Base-by-base conservation (phyloP, 1,284 basidiomycete genomes). In the Neonothopanus nambi region DNA sequence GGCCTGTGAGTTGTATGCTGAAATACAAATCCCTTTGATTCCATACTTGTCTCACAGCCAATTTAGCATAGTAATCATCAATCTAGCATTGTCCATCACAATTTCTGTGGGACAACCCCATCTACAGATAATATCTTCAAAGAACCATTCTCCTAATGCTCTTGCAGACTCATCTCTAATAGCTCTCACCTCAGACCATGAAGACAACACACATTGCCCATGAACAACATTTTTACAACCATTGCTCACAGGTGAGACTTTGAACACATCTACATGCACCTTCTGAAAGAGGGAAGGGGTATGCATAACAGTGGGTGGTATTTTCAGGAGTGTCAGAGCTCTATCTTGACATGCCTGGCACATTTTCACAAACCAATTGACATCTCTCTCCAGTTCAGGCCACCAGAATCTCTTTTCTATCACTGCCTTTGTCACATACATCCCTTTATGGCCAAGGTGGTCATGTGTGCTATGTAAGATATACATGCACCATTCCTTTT, bases 201-300 rank as follows among this genome's bases (percentile, higher is more conserved):
- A 28, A 9, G 44, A 46, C n/a, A n/a, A n/a, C n/a, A n/a, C n/a
- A n/a, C n/a, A n/a, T n/a, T n/a, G n/a, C n/a, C n/a, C n/a, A n/a
- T 33, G 39, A 28, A 48, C 18, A 17, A 48, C 30, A 38, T 38
- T 23, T 36, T 42, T 17, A 18, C 39, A 43, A 17, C 17, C 26
- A 36, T 51, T 51, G 40, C 49, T 51, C 3, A 35, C 21, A 18
- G 49, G 49, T 17, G 49, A 33, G 7, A 51, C 24, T 23, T 28
- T 46, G 15, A 46, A 23, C 5, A 49, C 48, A 48, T 60, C 58
- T 5, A 56, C 39, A 48, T 59, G 50, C 0, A 59, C 24, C 26
- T 52, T 56, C 49, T 59, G 51, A 43, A 59, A 61, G 5, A 61
- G 40, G 13, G 53, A 49, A 3, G 60, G 56, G 11, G 26, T 28